Percentiles rank a stretch among this genome's conserved stretches.
Conservation (phyloP, 306 rosid species). For the Dalbergia cultrata region DNA sequence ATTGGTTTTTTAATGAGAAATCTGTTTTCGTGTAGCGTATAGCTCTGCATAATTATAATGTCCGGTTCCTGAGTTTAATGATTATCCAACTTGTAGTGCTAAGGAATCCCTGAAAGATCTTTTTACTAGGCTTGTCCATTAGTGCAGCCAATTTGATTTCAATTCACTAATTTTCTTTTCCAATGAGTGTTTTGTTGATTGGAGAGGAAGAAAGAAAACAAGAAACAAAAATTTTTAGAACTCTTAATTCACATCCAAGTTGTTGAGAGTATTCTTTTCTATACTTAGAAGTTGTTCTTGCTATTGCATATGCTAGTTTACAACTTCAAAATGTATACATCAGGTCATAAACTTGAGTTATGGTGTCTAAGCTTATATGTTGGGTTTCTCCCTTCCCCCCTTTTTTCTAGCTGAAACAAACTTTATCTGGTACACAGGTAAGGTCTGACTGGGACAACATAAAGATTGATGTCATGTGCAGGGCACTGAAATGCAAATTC, state of each 20-base stretch:
- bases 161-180: constrained; percentile 3
- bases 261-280: not conserved
- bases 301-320: constrained; percentile 27
- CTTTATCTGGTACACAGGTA: constrained; percentile 57
- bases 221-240: not conserved
- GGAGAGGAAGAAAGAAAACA: not conserved
- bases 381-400: not conserved
- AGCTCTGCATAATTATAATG: not conserved
- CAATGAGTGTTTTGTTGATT: not conserved
- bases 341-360: not conserved
- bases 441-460: constrained; percentile 84
- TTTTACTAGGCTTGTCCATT: not conserved
- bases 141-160: not conserved
- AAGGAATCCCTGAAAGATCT: constrained; percentile 11
- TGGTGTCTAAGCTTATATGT: not conserved
- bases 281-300: not conserved
- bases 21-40: not conserved
- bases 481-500: constrained; percentile 88
- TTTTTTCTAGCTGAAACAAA: constrained; percentile 18
- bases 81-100: not conserved
- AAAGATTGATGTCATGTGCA: constrained; percentile 87
- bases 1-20: not conserved
- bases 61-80: not conserved
- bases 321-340: constrained; percentile 8
- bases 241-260: not conserved